Evolutionary conservation across 2,329 filamentous ascomycete species (phyloP), one percentile per base, ranked within the genome.

Genomic region (Colletotrichum destructivum): DNA sequence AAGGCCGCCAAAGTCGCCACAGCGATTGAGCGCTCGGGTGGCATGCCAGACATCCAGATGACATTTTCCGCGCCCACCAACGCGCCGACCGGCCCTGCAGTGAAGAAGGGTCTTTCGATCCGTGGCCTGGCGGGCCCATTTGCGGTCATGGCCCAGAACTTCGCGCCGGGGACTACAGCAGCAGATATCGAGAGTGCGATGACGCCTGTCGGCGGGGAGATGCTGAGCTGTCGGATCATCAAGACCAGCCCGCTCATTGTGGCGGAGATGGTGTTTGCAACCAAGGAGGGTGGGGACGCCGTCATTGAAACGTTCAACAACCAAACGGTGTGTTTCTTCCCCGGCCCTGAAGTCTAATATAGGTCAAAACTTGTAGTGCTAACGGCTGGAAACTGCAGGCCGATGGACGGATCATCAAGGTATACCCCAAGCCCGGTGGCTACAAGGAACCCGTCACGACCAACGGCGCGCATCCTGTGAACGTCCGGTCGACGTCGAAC

Each of bases 151-250:
- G 93, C 92, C 3, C 92, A 93, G 81, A 96, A 96, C 84, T 94
- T 96, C 79, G 94, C 93, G 15, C 90, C 90, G 2, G 94, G 94
- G 47, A 96, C 94, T 0, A 95, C 94, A 8, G 92, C 92, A 2
- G 93, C 92, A 40, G 94, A 96, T 78, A 94, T 96, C 71, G 93
- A 95, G 84, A 93, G 91, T 76, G 94, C 94, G 68, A 91, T 96
- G 90, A 88, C 87, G n/a, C 90, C 90, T 0, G 84, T 93, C n/a
- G 93, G 92, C 49, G 93, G 92, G 40, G 86, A 91, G 72, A 87
- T 94, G 77, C 78, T 88, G 31, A 89, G 88, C 77, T 96, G 93
- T 82, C 88, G 86, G 46, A 83, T 96, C 49, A 82, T 94, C 68
- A 90, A 92, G 78, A 87, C 90, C 4, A 83, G 84, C 38, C 94